These are phyloP conservation scores for Linum tenue DNA, from an alignment of 345 rosid species.

Conservation along the genomic window DNA sequence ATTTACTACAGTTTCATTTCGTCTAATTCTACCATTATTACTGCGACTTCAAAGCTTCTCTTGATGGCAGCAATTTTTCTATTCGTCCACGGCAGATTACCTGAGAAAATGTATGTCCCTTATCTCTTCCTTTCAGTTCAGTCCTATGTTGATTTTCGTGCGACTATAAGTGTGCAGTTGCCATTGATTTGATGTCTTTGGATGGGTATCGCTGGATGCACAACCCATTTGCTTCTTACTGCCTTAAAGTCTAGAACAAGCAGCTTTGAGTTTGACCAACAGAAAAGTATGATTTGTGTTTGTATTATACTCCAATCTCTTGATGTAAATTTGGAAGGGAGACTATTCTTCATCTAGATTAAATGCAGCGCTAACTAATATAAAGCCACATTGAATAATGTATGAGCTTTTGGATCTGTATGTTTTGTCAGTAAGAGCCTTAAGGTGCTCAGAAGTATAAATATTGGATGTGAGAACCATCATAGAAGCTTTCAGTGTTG, in stretches of 20 bases:
- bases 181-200: not conserved
- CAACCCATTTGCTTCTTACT: not conserved
- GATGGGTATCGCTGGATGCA: not conserved
- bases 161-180: not conserved
- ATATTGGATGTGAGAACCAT: not conserved
- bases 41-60: slow-evolving; percentile 61
- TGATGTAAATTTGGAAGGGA: not conserved
- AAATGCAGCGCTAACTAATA: not conserved
- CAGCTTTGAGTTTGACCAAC: not conserved
- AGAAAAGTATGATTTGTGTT: not conserved
- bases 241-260: not conserved
- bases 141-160: slow-evolving; percentile 3
- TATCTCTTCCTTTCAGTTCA: slow-evolving; percentile 7
- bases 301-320: not conserved
- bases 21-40: slow-evolving; percentile 45
- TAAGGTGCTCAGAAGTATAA: not conserved
- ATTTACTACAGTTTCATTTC: slow-evolving; percentile 65
- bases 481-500: too few relatives aligned
- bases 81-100: slow-evolving; percentile 71
- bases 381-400: not conserved
- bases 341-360: not conserved
- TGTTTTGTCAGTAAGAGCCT: not conserved
- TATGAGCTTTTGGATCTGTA: not conserved
- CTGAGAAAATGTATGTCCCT: slow-evolving; percentile 55
- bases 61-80: slow-evolving; percentile 43